Percentiles rank a stretch among this genome's conserved stretches.
Conservation (phyloP, 169 alveolate species). For the Eimeria necatrix region DNA sequence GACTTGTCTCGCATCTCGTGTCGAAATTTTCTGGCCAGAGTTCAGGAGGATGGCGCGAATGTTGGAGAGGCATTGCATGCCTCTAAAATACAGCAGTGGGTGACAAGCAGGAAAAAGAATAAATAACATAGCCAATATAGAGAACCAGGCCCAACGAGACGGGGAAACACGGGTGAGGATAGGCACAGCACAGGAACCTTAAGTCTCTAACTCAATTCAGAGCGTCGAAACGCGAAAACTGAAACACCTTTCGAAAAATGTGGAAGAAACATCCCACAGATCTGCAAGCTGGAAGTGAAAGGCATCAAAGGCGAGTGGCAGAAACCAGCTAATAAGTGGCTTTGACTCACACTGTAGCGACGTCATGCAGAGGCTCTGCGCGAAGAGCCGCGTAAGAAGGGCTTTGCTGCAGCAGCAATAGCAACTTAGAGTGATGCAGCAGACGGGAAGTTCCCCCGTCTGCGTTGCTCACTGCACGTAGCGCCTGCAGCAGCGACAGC, state of each 20-base stretch:
- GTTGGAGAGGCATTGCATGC: not conserved
- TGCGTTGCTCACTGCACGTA: slow-evolving; percentile 31
- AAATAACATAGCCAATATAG: no score
- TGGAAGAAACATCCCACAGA: no score
- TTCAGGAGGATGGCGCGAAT: not conserved
- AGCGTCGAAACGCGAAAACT: no score
- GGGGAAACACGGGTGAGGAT: no score
- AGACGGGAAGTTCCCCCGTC: slow-evolving; percentile 25
- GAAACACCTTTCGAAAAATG: no score
- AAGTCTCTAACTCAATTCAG: no score
- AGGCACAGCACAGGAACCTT: no score
- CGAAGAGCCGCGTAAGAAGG: slow-evolving; percentile 17
- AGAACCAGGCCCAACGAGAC: no score
- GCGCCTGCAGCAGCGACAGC: slow-evolving; percentile 50
- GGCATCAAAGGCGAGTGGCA: no score
- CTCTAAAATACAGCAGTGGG: slow-evolving; percentile 3
- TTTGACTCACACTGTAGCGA: slow-evolving; percentile 24
- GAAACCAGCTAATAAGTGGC: not conserved
- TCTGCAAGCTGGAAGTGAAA: no score
- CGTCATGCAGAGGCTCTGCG: slow-evolving; percentile 15
- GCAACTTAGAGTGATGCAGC: slow-evolving; percentile 12
- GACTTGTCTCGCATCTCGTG: slow-evolving; percentile 9
- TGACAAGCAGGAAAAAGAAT: no score
- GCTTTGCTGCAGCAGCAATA: slow-evolving; percentile 21
- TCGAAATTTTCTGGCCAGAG: slow-evolving; percentile 18